Base-by-base conservation (phyloP, 495 filamentous ascomycete genomes). In the Staphylotrichum tortipilum region DNA sequence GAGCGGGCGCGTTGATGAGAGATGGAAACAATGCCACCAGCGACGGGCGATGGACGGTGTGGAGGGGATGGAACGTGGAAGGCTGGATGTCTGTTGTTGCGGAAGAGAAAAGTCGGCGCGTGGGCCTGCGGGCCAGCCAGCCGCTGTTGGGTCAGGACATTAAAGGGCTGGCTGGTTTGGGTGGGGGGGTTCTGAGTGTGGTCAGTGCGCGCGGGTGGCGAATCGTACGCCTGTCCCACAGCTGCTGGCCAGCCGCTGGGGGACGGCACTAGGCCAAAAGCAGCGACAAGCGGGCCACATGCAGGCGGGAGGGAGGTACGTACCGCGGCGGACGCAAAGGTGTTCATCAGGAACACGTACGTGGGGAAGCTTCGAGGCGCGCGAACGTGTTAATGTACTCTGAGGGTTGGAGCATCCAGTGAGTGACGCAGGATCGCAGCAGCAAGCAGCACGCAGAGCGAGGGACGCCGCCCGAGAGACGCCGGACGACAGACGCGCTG, bases 41-140 rank as follows among this genome's bases (percentile, higher is more conserved):
- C n/a, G n/a, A n/a, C n/a, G n/a, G n/a, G n/a, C n/a, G n/a, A n/a
- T n/a, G 37, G 33, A 42, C 47, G 58, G 42, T 38, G 52, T 31
- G 18, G 49, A 31, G 12, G 46, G 26, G 34, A 44, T 49, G 36
- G 39, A n/a, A n/a, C n/a, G n/a, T n/a, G n/a, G n/a, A n/a, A n/a
- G n/a, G n/a, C n/a, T 12, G 33, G 50, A 14, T 12, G 46, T 58
- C 47, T 29, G 52, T 41, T 55, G 62, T 54, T 61, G 59, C n/a
- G n/a, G 52, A 59, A 53, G 60, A 49, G 58, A 65, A 63, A 65
- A 65, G 56, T 53, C 53, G 56, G 51, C 22, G 31, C 36, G 44
- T 36, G 44, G 57, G 50, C 39, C 41, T 44, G 54, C 45, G 57
- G 55, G 50, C 47, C 94, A 85, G 83, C 42, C 38, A n/a, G 50